Percentiles rank a stretch among this genome's conserved stretches.
phyloP scores from a whole-genome alignment of 495 filamentous ascomycete genomes.

The Lasiosphaeria hispida region DNA sequence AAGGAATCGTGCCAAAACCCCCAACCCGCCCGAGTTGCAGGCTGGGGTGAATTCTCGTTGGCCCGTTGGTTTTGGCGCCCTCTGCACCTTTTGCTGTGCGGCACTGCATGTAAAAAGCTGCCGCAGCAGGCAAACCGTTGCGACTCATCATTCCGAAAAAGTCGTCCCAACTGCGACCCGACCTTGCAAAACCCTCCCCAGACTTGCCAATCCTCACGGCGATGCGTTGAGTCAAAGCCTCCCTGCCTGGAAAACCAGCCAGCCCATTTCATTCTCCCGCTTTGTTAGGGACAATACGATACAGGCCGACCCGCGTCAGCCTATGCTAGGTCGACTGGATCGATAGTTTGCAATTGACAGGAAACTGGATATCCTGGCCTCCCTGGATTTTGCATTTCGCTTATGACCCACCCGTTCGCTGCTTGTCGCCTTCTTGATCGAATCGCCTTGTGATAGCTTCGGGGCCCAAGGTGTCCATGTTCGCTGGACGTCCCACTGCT shows the following conservation, averaged over 20 bases:
- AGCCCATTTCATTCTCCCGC: too few species aligned
- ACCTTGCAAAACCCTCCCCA: too few species aligned
- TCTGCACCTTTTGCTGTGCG: constrained; percentile 3
- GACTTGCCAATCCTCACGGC: too few species aligned
- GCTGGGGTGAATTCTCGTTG: constrained; percentile 1
- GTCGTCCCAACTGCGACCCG: constrained; percentile 3
- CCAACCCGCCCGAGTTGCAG: constrained; percentile 5
- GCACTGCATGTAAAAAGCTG: constrained; percentile 7
- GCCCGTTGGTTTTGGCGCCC: constrained; percentile 6
- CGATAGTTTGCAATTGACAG: too few species aligned
- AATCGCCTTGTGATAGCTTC: neutral
- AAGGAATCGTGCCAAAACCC: neutral
- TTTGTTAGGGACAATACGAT: too few species aligned
- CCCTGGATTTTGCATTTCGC: neutral
- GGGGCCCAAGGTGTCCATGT: constrained; percentile 7
- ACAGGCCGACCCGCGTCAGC: too few species aligned
- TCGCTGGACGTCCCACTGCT: constrained; percentile 10
- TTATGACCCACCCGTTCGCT: neutral
- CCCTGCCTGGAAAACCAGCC: neutral
- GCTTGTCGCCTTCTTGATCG: neutral
- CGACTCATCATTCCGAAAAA: constrained; percentile 11
- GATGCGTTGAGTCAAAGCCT: neutral
- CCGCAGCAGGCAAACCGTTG: constrained; percentile 11
- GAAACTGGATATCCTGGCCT: too few species aligned
- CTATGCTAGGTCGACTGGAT: too few species aligned